A percentile compares a stretch with the other conserved stretches of the same genome.
Evolutionary conservation across 2,329 filamentous ascomycete genomes (phyloP).

Genomic region (Emmonsiellopsis sp.): DNA sequence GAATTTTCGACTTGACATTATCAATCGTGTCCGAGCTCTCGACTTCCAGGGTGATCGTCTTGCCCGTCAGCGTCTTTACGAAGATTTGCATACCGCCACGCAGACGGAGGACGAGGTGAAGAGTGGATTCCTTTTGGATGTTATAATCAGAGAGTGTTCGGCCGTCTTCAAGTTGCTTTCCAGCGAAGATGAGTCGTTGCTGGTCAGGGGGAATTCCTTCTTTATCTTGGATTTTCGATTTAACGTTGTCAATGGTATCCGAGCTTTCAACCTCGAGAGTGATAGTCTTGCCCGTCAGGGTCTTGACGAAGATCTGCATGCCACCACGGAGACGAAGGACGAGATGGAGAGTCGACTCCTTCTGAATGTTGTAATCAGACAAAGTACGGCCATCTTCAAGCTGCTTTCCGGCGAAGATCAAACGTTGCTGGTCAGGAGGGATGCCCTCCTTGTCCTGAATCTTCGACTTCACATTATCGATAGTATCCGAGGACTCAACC

Average conservation of each 20-base stretch:
- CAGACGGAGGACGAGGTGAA: slow-evolving; percentile 71
- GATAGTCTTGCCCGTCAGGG: slow-evolving; percentile 75
- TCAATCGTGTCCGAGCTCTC: slow-evolving; percentile 61
- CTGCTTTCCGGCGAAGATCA: slow-evolving; percentile 95
- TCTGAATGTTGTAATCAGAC: slow-evolving; percentile 92
- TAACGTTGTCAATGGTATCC: slow-evolving; percentile 91
- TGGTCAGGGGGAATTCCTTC: slow-evolving; percentile 89
- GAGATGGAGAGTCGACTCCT: slow-evolving; percentile 77
- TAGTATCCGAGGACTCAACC: slow-evolving; percentile 69
- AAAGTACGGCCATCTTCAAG: slow-evolving; percentile 89
- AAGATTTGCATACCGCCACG: slow-evolving; percentile 81
- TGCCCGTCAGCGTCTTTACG: slow-evolving; percentile 68
- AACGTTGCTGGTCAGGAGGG: slow-evolving; percentile 86
- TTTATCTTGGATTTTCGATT: slow-evolving; percentile 75
- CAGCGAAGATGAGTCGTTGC: slow-evolving; percentile 86
- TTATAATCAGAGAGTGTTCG: slow-evolving; percentile 91
- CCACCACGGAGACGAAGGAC: slow-evolving; percentile 82
- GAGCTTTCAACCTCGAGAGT: slow-evolving; percentile 82
- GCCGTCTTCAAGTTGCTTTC: slow-evolving; percentile 88
- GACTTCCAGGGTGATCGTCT: slow-evolving; percentile 59
- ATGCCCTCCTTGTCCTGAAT: slow-evolving; percentile 98
- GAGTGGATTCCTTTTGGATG: slow-evolving; percentile 84
- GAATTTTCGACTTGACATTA: slow-evolving; percentile 62
- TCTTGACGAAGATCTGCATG: slow-evolving; percentile 52
- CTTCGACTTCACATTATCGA: slow-evolving; percentile 95